Base-by-base conservation (phyloP, 75 land plant genomes). In the Pseudotsuga menziesii region DNA sequence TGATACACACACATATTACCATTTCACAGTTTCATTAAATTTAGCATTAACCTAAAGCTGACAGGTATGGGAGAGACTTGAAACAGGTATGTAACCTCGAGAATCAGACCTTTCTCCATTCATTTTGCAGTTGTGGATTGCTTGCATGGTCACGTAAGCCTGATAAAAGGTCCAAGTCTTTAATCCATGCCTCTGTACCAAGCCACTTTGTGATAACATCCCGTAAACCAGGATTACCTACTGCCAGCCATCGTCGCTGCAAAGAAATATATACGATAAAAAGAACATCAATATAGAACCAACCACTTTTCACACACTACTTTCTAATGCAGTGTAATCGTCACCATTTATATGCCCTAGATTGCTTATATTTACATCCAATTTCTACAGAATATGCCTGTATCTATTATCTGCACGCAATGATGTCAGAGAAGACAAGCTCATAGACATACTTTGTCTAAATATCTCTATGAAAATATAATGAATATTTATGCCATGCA, bases 101-200 rank as follows among this genome's bases (percentile, higher is more conserved):
- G 29, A 55, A 41, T 19, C 72, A 41, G 75, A 92, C 94, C 92
- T 81, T 82, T 66, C 75, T 82, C 92, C 92, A 92, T 58, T 92
- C 87, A 57, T 64, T 61, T 69, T 92, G 94, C 25, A 92, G 81
- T 66, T 77, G 39, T 72, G 79, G 76, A 82, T 92, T 74, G 26
- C 61, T 73, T 66, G 91, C 91, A 86, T 86, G 79, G 15, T 86
- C 79, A 7, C 82, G 71, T 69, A 92, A 88, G 13, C 89, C 91
- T 12, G 73, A 74, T 32, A 92, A 39, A 12, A 92, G 85, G 55
- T 90, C 90, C 72, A 90, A 55, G 32, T 90, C 81, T 58, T 84
- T 87, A n/a, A 90, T 79, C 94, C 92, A 92, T 32, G 92, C 76
- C 58, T 92, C 90, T 62, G 92, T 92, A 25, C 94, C 93, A 82